Percentiles rank a stretch among this genome's conserved stretches.
Evolutionary conservation across 495 filamentous ascomycete species (phyloP).

Genomic region (Penicillium desertorum): DNA sequence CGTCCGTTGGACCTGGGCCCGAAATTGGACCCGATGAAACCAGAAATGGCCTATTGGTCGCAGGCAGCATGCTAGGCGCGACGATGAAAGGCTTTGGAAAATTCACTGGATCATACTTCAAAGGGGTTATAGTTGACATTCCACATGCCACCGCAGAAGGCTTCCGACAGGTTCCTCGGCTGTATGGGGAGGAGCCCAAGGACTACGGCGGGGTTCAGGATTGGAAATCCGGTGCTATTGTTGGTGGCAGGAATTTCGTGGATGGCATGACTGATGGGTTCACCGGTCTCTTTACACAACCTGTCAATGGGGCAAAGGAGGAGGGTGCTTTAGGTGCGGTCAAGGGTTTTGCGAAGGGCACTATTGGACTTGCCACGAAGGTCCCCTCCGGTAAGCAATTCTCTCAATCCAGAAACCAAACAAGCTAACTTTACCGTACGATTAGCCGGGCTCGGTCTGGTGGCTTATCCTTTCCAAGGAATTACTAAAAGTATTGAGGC

Average conservation of each 20-base stretch:
- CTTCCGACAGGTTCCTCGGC: constrained; percentile 76
- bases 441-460: constrained; percentile 13
- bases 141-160: constrained; percentile 72
- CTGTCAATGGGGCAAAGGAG: constrained; percentile 58
- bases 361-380: constrained; percentile 72
- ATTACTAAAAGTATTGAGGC: constrained; percentile 15
- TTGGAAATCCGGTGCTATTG: constrained; percentile 36
- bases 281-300: constrained; percentile 66
- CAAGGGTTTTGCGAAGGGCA: constrained; percentile 61
- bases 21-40: not conserved
- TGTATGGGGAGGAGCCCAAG: constrained; percentile 64
- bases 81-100: constrained; percentile 36
- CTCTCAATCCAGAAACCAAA: not conserved
- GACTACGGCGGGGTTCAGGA: constrained; percentile 36
- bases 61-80: constrained; percentile 30
- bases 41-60: constrained; percentile 7
- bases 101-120: constrained; percentile 29
- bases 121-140: constrained; percentile 58
- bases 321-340: constrained; percentile 59
- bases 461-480: constrained; percentile 17
- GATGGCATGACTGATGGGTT: constrained; percentile 74
- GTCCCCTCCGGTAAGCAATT: constrained; percentile 28
- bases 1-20: constrained; percentile 16
- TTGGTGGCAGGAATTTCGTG: constrained; percentile 57
- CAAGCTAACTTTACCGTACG: not conserved